phyloP scores from a whole-genome alignment of 2,329 filamentous ascomycete species.

The Mariannaea elegans region DNA sequence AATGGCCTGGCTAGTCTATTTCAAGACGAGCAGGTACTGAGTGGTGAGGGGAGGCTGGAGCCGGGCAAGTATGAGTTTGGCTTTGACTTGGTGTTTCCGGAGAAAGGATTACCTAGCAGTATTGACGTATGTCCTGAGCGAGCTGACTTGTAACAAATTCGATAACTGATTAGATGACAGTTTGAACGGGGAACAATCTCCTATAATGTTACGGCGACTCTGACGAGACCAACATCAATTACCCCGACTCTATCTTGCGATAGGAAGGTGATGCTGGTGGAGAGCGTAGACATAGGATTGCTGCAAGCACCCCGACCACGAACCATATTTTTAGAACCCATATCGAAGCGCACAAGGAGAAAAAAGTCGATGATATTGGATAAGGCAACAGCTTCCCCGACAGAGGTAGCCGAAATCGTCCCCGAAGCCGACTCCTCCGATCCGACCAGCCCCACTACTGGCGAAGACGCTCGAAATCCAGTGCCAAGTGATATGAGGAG shows the following conservation, averaged over 20 bases:
- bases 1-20: conserved; percentile 85
- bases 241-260: conserved; percentile 82
- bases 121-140: conserved; percentile 77
- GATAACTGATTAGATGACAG: conserved; percentile 55
- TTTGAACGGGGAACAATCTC: conserved; percentile 95
- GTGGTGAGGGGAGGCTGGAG: conserved; percentile 79
- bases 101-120: conserved; percentile 81
- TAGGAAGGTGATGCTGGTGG: conserved; percentile 79
- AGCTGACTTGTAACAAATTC: neutral
- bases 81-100: conserved; percentile 76
- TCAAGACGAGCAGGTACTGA: conserved; percentile 82
- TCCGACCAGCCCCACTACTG: conserved; percentile 50
- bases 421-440: conserved; percentile 51
- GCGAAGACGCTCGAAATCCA: conserved; percentile 53
- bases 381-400: conserved; percentile 52
- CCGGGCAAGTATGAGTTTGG: conserved; percentile 82
- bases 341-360: conserved; percentile 74
- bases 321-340: conserved; percentile 86
- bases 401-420: conserved; percentile 49
- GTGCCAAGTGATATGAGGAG: conserved; percentile 67
- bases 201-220: conserved; percentile 88
- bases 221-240: conserved; percentile 90
- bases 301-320: conserved; percentile 79
- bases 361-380: conserved; percentile 63
- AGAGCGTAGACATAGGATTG: conserved; percentile 84